These are phyloP conservation scores for Escallonia herrerae DNA, from an alignment of 129 eudicot genomes.

Conservation along the genomic window DNA sequence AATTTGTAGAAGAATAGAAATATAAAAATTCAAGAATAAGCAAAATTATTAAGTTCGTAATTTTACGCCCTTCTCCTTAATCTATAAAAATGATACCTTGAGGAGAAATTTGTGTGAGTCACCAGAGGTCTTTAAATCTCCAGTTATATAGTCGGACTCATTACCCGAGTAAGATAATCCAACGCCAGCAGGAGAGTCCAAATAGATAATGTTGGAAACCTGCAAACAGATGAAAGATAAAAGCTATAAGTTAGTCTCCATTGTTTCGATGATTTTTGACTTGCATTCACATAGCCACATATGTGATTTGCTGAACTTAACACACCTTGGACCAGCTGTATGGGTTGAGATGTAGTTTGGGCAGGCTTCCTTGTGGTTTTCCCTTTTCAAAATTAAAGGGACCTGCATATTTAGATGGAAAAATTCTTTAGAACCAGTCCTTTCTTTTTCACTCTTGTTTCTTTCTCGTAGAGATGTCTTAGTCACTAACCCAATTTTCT, in stretches of 20 bases:
- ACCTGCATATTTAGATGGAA: constrained; percentile 36
- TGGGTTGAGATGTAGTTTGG: constrained; percentile 83
- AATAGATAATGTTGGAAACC: constrained; percentile 77
- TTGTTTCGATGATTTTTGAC: no score
- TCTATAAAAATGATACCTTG: constrained; percentile 38
- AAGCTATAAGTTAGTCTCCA: no score
- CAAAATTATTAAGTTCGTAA: neutral
- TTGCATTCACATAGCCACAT: neutral
- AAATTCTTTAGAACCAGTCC: neutral
- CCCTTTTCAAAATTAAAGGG: constrained; percentile 76
- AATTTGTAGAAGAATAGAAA: neutral
- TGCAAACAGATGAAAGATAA: constrained; percentile 3
- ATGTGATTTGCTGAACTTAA: neutral
- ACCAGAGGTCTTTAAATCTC: constrained; percentile 67
- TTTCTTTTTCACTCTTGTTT: no score
- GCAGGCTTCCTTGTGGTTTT: constrained; percentile 45
- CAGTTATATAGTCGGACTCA: constrained; percentile 56
- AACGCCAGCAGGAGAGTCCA: constrained; percentile 97
- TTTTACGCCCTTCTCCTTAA: neutral
- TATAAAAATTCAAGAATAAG: neutral
- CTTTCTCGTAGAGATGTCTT: no score
- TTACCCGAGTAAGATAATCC: constrained; percentile 82
- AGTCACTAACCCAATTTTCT: no score
- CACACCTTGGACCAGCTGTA: constrained; percentile 83
- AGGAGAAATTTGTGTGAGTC: constrained; percentile 88